A percentile compares a stretch with the other conserved stretches of the same genome.
Evolutionary conservation across 176 grass and related monocot species (phyloP).

Genomic region (Carex littledalei): DNA sequence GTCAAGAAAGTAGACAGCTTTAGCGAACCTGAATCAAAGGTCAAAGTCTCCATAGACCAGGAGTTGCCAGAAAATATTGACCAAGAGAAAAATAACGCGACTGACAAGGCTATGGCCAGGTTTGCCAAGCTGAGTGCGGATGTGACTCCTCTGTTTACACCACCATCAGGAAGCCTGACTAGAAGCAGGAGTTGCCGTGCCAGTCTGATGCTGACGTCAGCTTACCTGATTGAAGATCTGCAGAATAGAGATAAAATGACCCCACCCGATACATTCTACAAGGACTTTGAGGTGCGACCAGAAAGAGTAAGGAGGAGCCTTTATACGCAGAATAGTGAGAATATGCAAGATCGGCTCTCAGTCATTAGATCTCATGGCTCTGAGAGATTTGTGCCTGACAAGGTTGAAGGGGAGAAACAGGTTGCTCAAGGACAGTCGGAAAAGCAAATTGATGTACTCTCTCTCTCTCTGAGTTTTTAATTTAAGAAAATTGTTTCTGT

Average conservation of each 20-base stretch:
- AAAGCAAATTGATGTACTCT: slow-evolving; percentile 21
- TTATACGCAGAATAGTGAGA: slow-evolving; percentile 27
- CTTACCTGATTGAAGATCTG: slow-evolving; percentile 48
- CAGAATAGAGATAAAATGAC: slow-evolving; percentile 31
- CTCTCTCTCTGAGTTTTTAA: not conserved
- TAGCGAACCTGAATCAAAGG: slow-evolving; percentile 9
- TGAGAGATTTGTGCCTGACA: slow-evolving; percentile 18
- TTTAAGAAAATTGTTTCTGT: not conserved
- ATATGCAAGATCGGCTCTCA: slow-evolving; percentile 23
- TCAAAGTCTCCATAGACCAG: not conserved
- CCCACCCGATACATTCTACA: slow-evolving; percentile 27
- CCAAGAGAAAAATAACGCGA: slow-evolving; percentile 1
- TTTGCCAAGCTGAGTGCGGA: not conserved
- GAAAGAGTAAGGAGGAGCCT: slow-evolving; percentile 36
- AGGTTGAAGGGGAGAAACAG: slow-evolving; percentile 25
- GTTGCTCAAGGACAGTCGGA: slow-evolving; percentile 2
- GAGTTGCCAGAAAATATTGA: not conserved
- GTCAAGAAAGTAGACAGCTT: slow-evolving; percentile 24
- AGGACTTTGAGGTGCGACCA: slow-evolving; percentile 34
- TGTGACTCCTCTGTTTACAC: not conserved
- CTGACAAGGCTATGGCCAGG: not conserved
- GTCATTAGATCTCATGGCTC: slow-evolving; percentile 19
- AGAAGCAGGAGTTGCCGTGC: slow-evolving; percentile 82
- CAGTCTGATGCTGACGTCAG: slow-evolving; percentile 61
- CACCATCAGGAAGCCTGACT: slow-evolving; percentile 16